A percentile compares a stretch with the other conserved stretches of the same genome.
These are phyloP conservation scores for Penicillium steckii DNA, from an alignment of 495 filamentous ascomycete genomes.

Conservation along the genomic window DNA sequence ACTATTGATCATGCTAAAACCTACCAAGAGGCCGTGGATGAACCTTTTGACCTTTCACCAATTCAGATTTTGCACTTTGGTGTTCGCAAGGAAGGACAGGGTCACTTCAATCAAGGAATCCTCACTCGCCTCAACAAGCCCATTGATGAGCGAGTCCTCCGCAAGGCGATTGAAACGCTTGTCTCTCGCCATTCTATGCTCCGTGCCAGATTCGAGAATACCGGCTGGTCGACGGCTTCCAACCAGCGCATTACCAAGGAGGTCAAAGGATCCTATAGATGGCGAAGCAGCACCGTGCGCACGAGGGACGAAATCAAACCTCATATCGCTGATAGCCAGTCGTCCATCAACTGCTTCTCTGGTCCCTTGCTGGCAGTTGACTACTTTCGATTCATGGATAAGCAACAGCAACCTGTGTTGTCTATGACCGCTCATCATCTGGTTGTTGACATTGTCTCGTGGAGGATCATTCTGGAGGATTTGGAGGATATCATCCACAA, in stretches of 20 bases:
- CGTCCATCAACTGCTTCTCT: conserved; percentile 40
- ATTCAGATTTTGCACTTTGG: conserved; percentile 73
- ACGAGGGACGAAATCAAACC: conserved; percentile 28
- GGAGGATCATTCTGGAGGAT: conserved; percentile 66
- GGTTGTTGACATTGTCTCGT: conserved; percentile 69
- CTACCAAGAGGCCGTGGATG: conserved; percentile 41
- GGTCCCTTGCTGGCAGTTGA: conserved; percentile 46
- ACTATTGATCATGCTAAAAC: conserved; percentile 27
- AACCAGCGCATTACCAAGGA: conserved; percentile 40
- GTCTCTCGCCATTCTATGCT: conserved; percentile 71
- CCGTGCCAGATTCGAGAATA: conserved; percentile 57
- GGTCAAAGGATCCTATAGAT: conserved; percentile 38
- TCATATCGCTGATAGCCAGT: conserved; percentile 38
- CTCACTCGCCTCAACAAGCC: conserved; percentile 54
- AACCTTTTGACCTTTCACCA: conserved; percentile 64
- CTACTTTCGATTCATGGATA: conserved; percentile 48
- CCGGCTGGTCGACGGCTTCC: conserved; percentile 20
- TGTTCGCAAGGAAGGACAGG: conserved; percentile 49
- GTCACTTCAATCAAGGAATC: conserved; percentile 75
- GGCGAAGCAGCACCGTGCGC: conserved; percentile 21
- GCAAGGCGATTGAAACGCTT: conserved; percentile 54
- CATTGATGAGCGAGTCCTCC: conserved; percentile 47
- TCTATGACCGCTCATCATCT: conserved; percentile 68
- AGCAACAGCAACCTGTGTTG: conserved; percentile 42
- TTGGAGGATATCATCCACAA: conserved; percentile 60